These are phyloP conservation scores for Gracilaria gracilis DNA, from an alignment of 23 red algal species.

Conservation along the genomic window DNA sequence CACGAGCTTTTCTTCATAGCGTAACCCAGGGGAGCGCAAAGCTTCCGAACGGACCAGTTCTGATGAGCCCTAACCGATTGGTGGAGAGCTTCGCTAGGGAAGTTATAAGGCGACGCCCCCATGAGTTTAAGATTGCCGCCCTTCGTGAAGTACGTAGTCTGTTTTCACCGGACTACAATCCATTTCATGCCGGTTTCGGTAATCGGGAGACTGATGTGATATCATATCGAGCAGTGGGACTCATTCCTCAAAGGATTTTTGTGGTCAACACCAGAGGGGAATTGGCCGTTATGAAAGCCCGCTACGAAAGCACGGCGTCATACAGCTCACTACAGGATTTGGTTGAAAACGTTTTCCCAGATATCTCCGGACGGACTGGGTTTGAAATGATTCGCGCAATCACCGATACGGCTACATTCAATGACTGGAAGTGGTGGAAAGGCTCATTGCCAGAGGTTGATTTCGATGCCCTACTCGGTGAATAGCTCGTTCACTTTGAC, in stretches of 20 bases:
- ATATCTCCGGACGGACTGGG: constrained; percentile 67
- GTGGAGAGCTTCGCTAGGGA: constrained; percentile 93
- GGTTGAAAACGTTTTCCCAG: constrained; percentile 91
- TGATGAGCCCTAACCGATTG: constrained; percentile 94
- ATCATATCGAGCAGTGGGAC: constrained; percentile 83
- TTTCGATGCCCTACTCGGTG: constrained; percentile 53
- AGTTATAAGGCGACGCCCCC: constrained; percentile 88
- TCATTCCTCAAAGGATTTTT: constrained; percentile 92
- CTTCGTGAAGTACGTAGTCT: constrained; percentile 83
- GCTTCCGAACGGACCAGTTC: constrained; percentile 90
- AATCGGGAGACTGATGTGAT: constrained; percentile 94
- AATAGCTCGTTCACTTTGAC: constrained; percentile 10
- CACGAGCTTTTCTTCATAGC: constrained; percentile 80
- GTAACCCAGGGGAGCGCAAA: constrained; percentile 80
- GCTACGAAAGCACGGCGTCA: constrained; percentile 72
- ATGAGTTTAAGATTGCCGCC: constrained; percentile 98
- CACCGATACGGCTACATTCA: constrained; percentile 64
- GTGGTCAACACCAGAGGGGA: constrained; percentile 90
- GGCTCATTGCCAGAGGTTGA: constrained; percentile 57
- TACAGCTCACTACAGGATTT: constrained; percentile 79
- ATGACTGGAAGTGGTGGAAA: constrained; percentile 78
- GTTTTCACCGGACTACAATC: constrained; percentile 88
- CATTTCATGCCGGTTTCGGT: constrained; percentile 98
- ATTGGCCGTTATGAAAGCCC: constrained; percentile 85
- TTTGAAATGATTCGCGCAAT: constrained; percentile 54